These are phyloP conservation scores for Arabis hirsuta DNA, from an alignment of 345 rosid species.

Conservation along the genomic window DNA sequence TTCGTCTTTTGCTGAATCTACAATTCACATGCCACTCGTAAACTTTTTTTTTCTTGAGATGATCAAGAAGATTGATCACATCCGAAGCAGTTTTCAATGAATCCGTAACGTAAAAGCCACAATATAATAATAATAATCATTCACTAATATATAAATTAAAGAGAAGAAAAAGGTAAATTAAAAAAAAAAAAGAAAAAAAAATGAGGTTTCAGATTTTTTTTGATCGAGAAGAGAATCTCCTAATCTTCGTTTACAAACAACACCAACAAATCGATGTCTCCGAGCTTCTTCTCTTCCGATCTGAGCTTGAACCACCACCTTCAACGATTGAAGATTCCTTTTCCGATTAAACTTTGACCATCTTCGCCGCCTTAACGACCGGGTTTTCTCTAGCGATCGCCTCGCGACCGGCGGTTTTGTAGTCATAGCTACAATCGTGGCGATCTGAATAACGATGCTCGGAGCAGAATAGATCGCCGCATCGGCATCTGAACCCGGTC, in stretches of 20 bases:
- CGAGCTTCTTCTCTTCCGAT: constrained; percentile 35
- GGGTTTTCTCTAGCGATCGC: constrained; percentile 95
- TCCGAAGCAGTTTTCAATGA: constrained; percentile 35
- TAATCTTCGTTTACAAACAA: constrained; percentile 35
- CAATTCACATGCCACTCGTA: constrained; percentile 25
- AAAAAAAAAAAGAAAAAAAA: neutral
- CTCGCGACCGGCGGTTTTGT: constrained; percentile 87
- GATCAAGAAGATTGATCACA: constrained; percentile 17
- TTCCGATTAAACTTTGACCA: constrained; percentile 64
- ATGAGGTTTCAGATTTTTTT: constrained; percentile 27
- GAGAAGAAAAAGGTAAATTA: neutral
- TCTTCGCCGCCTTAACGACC: constrained; percentile 95
- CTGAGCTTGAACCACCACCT: constrained; percentile 38
- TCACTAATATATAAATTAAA: constrained; percentile 38
- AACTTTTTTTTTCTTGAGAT: neutral
- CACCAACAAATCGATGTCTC: constrained; percentile 37
- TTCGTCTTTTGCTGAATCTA: constrained; percentile 26
- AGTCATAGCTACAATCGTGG: constrained; percentile 92
- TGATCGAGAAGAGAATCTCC: constrained; percentile 31
- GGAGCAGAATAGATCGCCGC: constrained; percentile 90
- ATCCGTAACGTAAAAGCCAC: constrained; percentile 21
- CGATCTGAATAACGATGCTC: constrained; percentile 98
- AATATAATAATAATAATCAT: constrained; percentile 29
- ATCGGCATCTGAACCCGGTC: constrained; percentile 96
- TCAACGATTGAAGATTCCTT: constrained; percentile 26